These are phyloP conservation scores for Hanseniaspora nectarophila DNA, from an alignment of 805 yeast genomes.

Conservation along the genomic window DNA sequence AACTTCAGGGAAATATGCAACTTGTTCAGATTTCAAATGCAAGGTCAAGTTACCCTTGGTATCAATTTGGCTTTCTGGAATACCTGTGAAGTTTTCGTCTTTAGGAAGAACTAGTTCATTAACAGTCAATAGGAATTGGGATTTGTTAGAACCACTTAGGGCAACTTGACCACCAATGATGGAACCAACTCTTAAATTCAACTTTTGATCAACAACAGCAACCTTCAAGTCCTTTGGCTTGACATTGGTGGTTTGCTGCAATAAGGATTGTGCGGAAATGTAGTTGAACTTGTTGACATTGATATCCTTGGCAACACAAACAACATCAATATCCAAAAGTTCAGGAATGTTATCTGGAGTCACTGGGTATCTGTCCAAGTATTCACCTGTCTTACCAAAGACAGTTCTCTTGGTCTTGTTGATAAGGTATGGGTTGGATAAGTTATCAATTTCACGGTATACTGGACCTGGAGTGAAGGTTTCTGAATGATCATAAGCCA, in stretches of 20 bases:
- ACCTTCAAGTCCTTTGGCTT: constrained; percentile 66
- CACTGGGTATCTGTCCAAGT: constrained; percentile 61
- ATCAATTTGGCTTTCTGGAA: constrained; percentile 70
- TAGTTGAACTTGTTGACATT: constrained; percentile 59
- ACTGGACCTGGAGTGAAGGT: constrained; percentile 41
- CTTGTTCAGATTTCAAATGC: constrained; percentile 67
- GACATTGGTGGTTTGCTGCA: constrained; percentile 89
- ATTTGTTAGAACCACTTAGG: constrained; percentile 67
- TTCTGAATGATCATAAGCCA: constrained; percentile 60
- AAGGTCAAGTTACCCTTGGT: constrained; percentile 73
- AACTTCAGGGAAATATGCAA: constrained; percentile 81
- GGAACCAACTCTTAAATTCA: constrained; percentile 80
- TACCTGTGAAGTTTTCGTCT: constrained; percentile 74
- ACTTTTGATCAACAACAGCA: constrained; percentile 65
- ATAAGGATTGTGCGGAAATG: constrained; percentile 61
- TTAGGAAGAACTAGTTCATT: constrained; percentile 90
- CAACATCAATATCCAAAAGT: constrained; percentile 54
- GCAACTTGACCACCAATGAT: constrained; percentile 82
- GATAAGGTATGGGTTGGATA: constrained; percentile 74
- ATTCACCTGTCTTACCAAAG: constrained; percentile 57
- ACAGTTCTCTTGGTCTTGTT: constrained; percentile 73
- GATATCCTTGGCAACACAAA: constrained; percentile 66
- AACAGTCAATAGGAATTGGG: constrained; percentile 73
- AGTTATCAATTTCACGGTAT: constrained; percentile 75
- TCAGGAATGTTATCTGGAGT: constrained; percentile 61